These are phyloP conservation scores for Neonothopanus nambi DNA, from an alignment of 1,284 basidiomycete genomes.

Conservation along the genomic window DNA sequence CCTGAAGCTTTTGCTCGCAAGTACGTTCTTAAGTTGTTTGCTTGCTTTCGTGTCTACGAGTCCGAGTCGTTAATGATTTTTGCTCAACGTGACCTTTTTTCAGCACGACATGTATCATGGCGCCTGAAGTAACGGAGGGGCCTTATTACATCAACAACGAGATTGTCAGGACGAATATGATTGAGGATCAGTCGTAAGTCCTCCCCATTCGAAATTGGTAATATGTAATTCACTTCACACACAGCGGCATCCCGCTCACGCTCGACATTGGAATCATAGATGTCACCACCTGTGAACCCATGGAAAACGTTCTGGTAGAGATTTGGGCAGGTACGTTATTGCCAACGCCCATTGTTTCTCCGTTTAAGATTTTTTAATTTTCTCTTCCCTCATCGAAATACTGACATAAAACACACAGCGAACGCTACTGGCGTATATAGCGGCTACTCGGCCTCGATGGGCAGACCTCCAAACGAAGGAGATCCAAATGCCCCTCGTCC, in stretches of 20 bases:
- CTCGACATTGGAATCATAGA: slow-evolving; percentile 61
- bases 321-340: slow-evolving; percentile 38
- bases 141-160: slow-evolving; percentile 48
- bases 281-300: slow-evolving; percentile 55
- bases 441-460: slow-evolving; percentile 19
- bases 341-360: too few relatives aligned
- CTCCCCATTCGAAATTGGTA: not conserved
- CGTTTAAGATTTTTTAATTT: too few relatives aligned
- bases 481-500: too few relatives aligned
- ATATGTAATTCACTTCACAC: too few relatives aligned
- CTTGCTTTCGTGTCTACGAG: too few relatives aligned
- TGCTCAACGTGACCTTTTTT: slow-evolving; percentile 10
- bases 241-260: slow-evolving; percentile 47
- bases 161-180: slow-evolving; percentile 17
- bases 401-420: slow-evolving; percentile 11
- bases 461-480: too few relatives aligned
- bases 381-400: not conserved
- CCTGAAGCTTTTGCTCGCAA: slow-evolving; percentile 1
- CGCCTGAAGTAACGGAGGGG: slow-evolving; percentile 17
- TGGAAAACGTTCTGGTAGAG: slow-evolving; percentile 47
- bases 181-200: not conserved
- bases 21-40: too few relatives aligned
- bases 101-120: slow-evolving; percentile 16
- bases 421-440: slow-evolving; percentile 32
- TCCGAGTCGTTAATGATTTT: too few relatives aligned